phyloP scores from a whole-genome alignment of 805 yeast genomes.

The Candida coquimbonensis region DNA sequence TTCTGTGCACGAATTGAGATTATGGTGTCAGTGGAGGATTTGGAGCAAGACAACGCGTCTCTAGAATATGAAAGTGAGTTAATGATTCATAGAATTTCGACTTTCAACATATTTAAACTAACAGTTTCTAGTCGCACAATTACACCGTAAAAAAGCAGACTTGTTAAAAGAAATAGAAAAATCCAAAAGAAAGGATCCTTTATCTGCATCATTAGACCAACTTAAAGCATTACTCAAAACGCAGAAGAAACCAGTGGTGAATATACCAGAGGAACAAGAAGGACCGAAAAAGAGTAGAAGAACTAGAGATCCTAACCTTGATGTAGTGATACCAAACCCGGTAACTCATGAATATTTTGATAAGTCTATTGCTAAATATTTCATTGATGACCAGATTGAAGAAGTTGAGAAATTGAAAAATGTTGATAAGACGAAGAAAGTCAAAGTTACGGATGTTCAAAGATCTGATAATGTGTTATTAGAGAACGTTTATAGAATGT shows the following conservation, averaged over 20 bases:
- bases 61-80: constrained; percentile 26
- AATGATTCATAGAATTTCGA: no score
- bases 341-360: constrained; percentile 23
- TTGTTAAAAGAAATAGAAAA: constrained; percentile 22
- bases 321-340: constrained; percentile 17
- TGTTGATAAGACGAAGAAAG: neutral
- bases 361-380: constrained; percentile 17
- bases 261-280: neutral
- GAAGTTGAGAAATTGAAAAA: neutral
- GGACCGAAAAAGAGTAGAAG: constrained; percentile 2
- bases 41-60: constrained; percentile 31
- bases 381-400: neutral
- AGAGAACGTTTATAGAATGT: constrained; percentile 30
- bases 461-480: constrained; percentile 18
- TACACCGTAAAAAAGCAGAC: constrained; percentile 16
- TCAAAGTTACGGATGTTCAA: neutral
- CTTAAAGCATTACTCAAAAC: constrained; percentile 12
- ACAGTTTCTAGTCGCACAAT: constrained; percentile 14
- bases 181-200: constrained; percentile 14
- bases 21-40: constrained; percentile 25
- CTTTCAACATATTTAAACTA: neutral
- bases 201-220: constrained; percentile 25
- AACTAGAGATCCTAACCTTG: constrained; percentile 9
- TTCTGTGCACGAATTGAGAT: neutral
- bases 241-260: neutral